These are phyloP conservation scores for Sarocladium kiliense DNA, from an alignment of 2,329 filamentous ascomycete genomes.

Conservation along the genomic window DNA sequence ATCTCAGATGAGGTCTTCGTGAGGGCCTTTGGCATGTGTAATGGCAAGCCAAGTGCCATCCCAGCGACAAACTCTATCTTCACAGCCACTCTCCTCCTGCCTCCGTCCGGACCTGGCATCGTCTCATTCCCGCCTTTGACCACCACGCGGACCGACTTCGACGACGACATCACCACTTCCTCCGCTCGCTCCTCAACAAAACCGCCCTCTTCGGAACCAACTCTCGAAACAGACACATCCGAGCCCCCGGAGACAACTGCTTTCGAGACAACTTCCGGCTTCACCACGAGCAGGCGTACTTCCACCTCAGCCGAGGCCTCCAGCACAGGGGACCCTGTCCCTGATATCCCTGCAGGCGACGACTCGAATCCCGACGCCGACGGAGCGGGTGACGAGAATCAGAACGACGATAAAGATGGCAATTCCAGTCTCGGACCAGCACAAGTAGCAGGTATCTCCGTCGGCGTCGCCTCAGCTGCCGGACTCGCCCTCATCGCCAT, in stretches of 20 bases:
- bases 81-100: conserved; percentile 48
- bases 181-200: conserved; percentile 7
- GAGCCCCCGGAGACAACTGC: conserved; percentile 9
- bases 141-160: conserved; percentile 4
- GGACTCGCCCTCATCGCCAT: conserved; percentile 44
- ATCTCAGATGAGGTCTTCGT: not conserved
- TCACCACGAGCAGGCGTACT: conserved; percentile 3
- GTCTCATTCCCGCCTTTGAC: conserved; percentile 23
- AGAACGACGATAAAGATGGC: conserved; percentile 12
- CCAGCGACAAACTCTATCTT: conserved; percentile 54
- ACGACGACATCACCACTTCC: not conserved
- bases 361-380: not conserved
- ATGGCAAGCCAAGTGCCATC: conserved; percentile 40
- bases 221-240: conserved; percentile 8
- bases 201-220: not conserved
- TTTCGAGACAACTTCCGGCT: not conserved
- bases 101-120: conserved; percentile 21
- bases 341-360: conserved; percentile 2
- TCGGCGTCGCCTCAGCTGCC: conserved; percentile 46
- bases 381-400: not conserved
- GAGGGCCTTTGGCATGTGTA: conserved; percentile 54
- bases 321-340: conserved; percentile 9
- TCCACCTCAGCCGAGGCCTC: conserved; percentile 9
- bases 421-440: conserved; percentile 24
- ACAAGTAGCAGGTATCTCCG: conserved; percentile 53